Conservation (phyloP, 176 grass and related monocot species). For the Otatea glauca region DNA sequence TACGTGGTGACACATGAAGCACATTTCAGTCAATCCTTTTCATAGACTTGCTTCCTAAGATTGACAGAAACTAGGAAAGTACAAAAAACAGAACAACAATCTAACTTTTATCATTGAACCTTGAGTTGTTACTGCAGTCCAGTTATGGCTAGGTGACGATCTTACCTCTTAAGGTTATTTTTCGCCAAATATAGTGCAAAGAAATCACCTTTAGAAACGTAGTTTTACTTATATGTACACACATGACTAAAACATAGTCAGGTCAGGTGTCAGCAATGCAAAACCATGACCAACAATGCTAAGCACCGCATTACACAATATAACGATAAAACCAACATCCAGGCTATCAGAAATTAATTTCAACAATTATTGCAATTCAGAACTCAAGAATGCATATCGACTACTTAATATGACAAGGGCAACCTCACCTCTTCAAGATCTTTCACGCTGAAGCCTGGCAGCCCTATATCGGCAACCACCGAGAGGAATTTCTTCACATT, state of each 20-base stretch:
- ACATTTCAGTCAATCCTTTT: conserved; percentile 15
- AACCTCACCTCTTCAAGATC: conserved; percentile 81
- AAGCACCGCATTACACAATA: conserved; percentile 21
- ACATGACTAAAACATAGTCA: neutral
- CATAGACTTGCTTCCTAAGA: conserved; percentile 21
- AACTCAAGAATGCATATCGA: conserved; percentile 21
- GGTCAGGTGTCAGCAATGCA: neutral
- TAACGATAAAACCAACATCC: neutral
- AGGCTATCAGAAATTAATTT: conserved; percentile 4
- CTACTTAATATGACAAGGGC: conserved; percentile 12
- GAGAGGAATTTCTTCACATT: conserved; percentile 79
- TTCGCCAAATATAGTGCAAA: neutral
- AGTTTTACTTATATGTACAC: neutral
- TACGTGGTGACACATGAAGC: conserved; percentile 29
- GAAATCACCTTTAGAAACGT: neutral
- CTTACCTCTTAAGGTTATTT: neutral
- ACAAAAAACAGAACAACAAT: neutral
- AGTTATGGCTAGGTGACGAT: neutral
- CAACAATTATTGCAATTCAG: conserved; percentile 1
- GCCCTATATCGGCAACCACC: conserved; percentile 65
- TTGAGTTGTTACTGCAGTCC: neutral
- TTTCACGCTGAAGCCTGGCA: conserved; percentile 68
- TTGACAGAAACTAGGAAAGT: neutral
- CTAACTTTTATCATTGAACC: neutral
- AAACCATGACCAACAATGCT: conserved; percentile 18